Base-by-base conservation (phyloP, 139 green algal genomes). In the Chlamydomonas applanata region DNA sequence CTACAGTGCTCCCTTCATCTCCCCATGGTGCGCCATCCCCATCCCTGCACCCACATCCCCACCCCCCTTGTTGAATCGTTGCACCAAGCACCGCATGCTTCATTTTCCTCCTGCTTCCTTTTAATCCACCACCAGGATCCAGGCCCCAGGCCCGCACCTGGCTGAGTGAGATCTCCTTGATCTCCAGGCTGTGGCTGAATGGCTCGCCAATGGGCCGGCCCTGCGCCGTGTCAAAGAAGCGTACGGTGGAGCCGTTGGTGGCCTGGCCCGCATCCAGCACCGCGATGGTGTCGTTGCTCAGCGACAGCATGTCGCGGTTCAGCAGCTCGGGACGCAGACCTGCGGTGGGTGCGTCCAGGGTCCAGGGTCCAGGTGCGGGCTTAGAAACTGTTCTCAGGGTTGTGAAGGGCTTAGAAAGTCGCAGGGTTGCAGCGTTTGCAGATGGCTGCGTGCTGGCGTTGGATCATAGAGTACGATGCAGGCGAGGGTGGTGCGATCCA, bases 221-320 rank as follows among this genome's bases (percentile, higher is more conserved):
- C 74, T 87, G 85, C 33, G 84, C 79, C n/a, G 88, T 84, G 68
- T 93, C 88, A 76, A 93, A 92, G 73, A 91, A 85, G 49, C 87
- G 77, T 30, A 93, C 77, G 1, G 54, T 72, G 65, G 62, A 76
- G 49, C 75, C 78, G 27, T 25, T 74, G 44, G 22, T n/a, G 29
- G 69, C 33, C 33, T 44, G 29, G 69, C 67, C 69, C 76, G 76
- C 60, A 61, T 91, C 86, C 32, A 91, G 71, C 44, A 93, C 74
- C 9, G 88, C 91, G 25, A 94, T 71, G 11, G 79, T 90, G 84
- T 95, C 91, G 70, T 83, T 88, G 27, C 83, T 85, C 32, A 95
- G 53, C 61, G 67, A 79, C 20, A 93, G 40, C 76, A 91, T 87
- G n/a, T 85, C 72, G 30, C 61, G 25, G 75, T 85, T 91, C 3